phyloP scores from a whole-genome alignment of 1,139 yeast species.

The Suhomyces bolitotheri region DNA sequence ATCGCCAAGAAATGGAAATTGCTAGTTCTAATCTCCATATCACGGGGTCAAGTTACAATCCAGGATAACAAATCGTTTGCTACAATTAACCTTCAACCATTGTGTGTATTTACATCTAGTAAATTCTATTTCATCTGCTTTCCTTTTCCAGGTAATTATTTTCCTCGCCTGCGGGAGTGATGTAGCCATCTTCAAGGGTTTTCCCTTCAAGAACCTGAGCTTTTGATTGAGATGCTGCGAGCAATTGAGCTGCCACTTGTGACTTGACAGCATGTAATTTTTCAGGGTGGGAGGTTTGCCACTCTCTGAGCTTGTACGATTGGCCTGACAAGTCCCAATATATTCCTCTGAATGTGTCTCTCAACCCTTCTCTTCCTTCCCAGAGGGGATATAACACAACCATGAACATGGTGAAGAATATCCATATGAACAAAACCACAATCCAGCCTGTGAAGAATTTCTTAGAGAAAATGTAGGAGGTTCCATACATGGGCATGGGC shows the following conservation, averaged over 20 bases:
- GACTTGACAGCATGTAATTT: slow-evolving; percentile 65
- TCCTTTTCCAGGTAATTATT: background rate
- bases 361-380: slow-evolving; percentile 69
- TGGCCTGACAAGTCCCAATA: slow-evolving; percentile 86
- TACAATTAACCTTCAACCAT: too few relatives aligned
- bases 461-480: slow-evolving; percentile 67
- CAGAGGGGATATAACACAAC: slow-evolving; percentile 63
- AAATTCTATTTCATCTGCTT: background rate
- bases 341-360: slow-evolving; percentile 65
- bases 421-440: slow-evolving; percentile 71
- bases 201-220: slow-evolving; percentile 34
- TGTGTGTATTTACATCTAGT: too few relatives aligned
- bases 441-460: slow-evolving; percentile 83
- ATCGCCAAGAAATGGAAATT: too few relatives aligned
- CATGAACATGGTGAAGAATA: slow-evolving; percentile 55
- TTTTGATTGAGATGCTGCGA: slow-evolving; percentile 21
- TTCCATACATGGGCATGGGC: slow-evolving; percentile 91
- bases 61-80: too few relatives aligned
- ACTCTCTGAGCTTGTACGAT: slow-evolving; percentile 62
- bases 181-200: slow-evolving; percentile 22
- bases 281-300: slow-evolving; percentile 74
- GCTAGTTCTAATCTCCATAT: too few relatives aligned
- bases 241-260: slow-evolving; percentile 49
- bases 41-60: too few relatives aligned
- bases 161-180: slow-evolving; percentile 27